These are phyloP conservation scores for Solanum paucissectum DNA, from an alignment of 257 asterid genomes.

Conservation along the genomic window DNA sequence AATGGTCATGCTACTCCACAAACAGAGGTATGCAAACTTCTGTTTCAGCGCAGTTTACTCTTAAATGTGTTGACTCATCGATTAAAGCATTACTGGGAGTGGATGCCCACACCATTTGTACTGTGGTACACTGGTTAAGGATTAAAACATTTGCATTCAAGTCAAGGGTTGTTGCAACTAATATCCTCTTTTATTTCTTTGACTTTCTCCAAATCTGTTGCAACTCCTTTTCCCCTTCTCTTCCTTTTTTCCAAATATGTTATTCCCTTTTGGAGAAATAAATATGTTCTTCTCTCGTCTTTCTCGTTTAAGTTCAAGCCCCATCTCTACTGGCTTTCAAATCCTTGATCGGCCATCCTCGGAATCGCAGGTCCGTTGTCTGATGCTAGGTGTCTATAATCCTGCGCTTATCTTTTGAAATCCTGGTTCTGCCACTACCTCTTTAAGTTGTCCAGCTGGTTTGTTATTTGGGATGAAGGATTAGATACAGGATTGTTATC, in stretches of 20 bases:
- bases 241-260: neutral
- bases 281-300: neutral
- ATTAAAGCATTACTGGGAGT: neutral
- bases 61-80: neutral
- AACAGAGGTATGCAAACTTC: conserved; percentile 35
- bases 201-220: neutral
- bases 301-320: neutral
- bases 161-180: neutral
- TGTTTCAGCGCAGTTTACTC: neutral
- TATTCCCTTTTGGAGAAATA: neutral
- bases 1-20: conserved; percentile 28
- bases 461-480: neutral
- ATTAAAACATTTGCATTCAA: neutral
- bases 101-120: neutral
- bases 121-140: neutral
- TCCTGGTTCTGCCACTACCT: neutral
- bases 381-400: neutral
- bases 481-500: neutral
- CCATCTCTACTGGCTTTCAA: neutral
- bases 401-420: neutral
- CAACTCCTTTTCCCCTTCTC: neutral
- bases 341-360: neutral
- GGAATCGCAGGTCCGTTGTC: neutral
- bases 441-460: neutral
- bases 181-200: neutral